These are phyloP conservation scores for Mrakia frigida DNA, from an alignment of 768 basidiomycete genomes.

Conservation along the genomic window DNA sequence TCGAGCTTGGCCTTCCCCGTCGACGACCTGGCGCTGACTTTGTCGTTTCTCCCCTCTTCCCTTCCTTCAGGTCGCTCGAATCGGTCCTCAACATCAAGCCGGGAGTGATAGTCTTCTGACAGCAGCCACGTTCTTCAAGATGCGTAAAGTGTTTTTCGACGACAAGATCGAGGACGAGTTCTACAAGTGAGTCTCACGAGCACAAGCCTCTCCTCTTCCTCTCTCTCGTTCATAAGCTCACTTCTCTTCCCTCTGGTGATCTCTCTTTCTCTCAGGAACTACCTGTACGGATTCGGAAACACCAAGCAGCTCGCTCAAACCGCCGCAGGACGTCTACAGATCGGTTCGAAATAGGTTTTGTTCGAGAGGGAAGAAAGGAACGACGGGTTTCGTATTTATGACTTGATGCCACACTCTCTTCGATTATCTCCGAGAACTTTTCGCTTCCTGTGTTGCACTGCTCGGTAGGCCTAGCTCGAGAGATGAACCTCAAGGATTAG, in stretches of 20 bases:
- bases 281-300: slow-evolving; percentile 37
- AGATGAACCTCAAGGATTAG: no score
- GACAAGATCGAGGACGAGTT: slow-evolving; percentile 72
- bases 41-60: not conserved
- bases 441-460: no score
- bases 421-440: no score
- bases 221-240: not conserved
- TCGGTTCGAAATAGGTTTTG: not conserved
- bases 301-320: slow-evolving; percentile 17
- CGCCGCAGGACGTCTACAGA: slow-evolving; percentile 13
- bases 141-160: slow-evolving; percentile 85
- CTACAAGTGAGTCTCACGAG: slow-evolving; percentile 41
- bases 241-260: not conserved
- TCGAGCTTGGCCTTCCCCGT: not conserved
- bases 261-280: slow-evolving; percentile 31
- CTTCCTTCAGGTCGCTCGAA: slow-evolving; percentile 64
- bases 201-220: not conserved
- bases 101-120: slow-evolving; percentile 96
- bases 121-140: slow-evolving; percentile 90
- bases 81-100: slow-evolving; percentile 88
- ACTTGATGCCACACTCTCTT: not conserved
- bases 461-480: no score
- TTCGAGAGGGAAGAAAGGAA: not conserved
- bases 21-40: no score
- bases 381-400: slow-evolving; percentile 4